Percentiles rank a stretch among this genome's conserved stretches.
These are phyloP conservation scores for Halenospora varia DNA, from an alignment of 495 filamentous ascomycete species.

Conservation along the genomic window DNA sequence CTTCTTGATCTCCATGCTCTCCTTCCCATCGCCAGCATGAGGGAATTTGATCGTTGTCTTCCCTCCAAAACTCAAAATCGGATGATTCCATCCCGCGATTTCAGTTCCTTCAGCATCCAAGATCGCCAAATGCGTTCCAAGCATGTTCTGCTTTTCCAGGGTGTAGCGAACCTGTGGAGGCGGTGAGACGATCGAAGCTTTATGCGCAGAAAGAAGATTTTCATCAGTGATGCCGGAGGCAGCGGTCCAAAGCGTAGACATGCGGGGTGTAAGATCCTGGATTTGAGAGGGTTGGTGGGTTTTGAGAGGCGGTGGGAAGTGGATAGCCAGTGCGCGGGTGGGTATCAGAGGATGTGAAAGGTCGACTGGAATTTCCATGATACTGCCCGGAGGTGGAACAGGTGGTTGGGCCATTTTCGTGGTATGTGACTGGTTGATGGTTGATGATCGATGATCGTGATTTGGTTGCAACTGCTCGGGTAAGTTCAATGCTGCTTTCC, in stretches of 20 bases:
- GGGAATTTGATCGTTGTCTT: neutral
- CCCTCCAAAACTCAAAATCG: neutral
- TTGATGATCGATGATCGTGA: too few species aligned
- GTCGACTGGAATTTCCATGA: constrained; percentile 5
- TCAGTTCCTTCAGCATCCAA: constrained; percentile 4
- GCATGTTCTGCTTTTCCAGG: constrained; percentile 2
- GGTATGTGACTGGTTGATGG: too few species aligned
- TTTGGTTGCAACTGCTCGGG: too few species aligned
- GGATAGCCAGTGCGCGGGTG: constrained; percentile 4
- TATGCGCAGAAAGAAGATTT: constrained; percentile 1
- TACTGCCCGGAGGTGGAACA: neutral
- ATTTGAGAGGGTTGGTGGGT: constrained; percentile 6
- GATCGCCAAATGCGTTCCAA: constrained; percentile 4
- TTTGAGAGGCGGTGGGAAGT: neutral
- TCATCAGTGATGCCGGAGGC: constrained; percentile 3
- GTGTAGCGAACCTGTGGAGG: neutral
- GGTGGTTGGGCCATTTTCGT: too few species aligned
- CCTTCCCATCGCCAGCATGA: too few species aligned
- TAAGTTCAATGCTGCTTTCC: too few species aligned
- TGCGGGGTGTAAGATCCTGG: constrained; percentile 1
- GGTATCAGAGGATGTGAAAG: neutral
- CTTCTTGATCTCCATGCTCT: too few species aligned
- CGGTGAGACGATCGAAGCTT: neutral
- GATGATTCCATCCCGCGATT: constrained; percentile 1
- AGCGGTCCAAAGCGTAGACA: neutral